Evolutionary conservation across 192 early-diverging fungal species (phyloP).

Genomic region (Ambispora gerdemannii): DNA sequence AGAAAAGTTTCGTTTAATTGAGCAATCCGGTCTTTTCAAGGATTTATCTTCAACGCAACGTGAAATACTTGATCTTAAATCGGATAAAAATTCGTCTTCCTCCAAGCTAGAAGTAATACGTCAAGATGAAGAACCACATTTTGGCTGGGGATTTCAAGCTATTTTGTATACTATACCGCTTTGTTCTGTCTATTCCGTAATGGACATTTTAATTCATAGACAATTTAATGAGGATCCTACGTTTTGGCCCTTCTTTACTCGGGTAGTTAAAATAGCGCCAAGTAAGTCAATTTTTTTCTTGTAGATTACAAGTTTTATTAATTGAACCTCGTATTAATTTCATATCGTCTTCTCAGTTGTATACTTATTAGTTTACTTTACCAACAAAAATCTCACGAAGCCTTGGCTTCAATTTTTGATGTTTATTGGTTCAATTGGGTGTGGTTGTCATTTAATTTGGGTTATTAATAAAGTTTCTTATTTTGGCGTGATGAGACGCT

Average conservation of each 20-base stretch:
- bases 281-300: conserved; percentile 8
- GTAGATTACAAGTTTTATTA: background rate
- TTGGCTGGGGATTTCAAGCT: conserved; percentile 14
- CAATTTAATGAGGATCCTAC: conserved; percentile 20
- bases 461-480: conserved; percentile 55
- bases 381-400: conserved; percentile 14
- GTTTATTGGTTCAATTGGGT: conserved; percentile 41
- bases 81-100: background rate
- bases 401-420: conserved; percentile 40
- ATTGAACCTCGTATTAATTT: background rate
- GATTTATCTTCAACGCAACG: conserved; percentile 29
- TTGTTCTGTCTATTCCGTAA: conserved; percentile 27
- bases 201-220: conserved; percentile 28
- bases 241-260: conserved; percentile 4
- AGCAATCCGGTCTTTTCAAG: conserved; percentile 37
- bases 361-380: conserved; percentile 26
- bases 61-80: background rate
- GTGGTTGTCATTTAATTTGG: conserved; percentile 57
- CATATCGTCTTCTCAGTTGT: background rate
- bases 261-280: conserved; percentile 15
- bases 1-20: conserved; percentile 39
- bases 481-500: conserved; percentile 61
- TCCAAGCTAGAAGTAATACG: background rate
- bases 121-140: background rate
- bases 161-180: conserved; percentile 30